phyloP scores from a whole-genome alignment of 2,329 filamentous ascomycete genomes.

The Alternaria triticimaculans region DNA sequence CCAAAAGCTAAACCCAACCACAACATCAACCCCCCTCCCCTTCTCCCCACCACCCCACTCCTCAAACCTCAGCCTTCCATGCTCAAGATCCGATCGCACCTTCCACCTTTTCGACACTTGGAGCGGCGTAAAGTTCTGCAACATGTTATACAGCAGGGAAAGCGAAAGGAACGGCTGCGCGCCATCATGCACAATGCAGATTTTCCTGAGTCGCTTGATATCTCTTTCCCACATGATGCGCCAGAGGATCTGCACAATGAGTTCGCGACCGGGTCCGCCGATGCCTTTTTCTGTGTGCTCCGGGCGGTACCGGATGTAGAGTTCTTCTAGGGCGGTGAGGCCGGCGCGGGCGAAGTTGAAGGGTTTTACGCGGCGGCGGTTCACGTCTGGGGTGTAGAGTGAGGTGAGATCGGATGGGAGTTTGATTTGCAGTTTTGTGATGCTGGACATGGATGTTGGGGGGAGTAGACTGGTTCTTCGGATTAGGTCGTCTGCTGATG shows the following conservation, averaged over 20 bases:
- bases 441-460: background rate
- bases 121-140: slow-evolving; percentile 7
- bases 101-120: slow-evolving; percentile 9
- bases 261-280: slow-evolving; percentile 1
- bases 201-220: slow-evolving; percentile 14
- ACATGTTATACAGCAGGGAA: background rate
- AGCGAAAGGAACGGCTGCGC: slow-evolving; percentile 8
- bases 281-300: background rate
- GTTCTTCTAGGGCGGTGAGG: slow-evolving; percentile 18
- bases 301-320: slow-evolving; percentile 19
- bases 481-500: background rate
- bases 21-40: slow-evolving; percentile 1
- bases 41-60: background rate
- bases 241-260: slow-evolving; percentile 19
- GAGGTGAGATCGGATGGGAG: background rate
- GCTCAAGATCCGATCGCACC: slow-evolving; percentile 7
- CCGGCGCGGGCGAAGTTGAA: slow-evolving; percentile 18
- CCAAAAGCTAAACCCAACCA: slow-evolving; percentile 14
- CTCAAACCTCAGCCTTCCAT: slow-evolving; percentile 16
- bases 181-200: slow-evolving; percentile 24
- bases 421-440: slow-evolving; percentile 19
- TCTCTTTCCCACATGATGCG: slow-evolving; percentile 17
- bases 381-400: slow-evolving; percentile 3
- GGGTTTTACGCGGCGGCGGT: slow-evolving; percentile 8
- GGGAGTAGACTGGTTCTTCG: slow-evolving; percentile 2